Conservation (phyloP, 225 moss, liverwort and hornwort species). For the Anthoceros angustus region DNA sequence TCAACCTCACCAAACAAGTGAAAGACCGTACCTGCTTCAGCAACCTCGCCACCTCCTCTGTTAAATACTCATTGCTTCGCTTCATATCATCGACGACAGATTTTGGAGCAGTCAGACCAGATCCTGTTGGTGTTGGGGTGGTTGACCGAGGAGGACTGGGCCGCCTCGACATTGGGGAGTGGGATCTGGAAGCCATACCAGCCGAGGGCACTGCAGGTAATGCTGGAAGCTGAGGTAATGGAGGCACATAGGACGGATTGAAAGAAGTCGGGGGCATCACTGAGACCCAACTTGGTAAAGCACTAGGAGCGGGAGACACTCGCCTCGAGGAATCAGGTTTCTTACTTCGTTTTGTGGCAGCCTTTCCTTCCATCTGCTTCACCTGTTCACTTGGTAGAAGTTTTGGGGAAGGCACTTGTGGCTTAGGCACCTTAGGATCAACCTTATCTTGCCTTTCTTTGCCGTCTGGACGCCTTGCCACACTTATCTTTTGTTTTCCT, state of each 20-base stretch:
- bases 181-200: slow-evolving; percentile 57
- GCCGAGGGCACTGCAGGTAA: slow-evolving; percentile 37
- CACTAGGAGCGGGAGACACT: slow-evolving; percentile 78
- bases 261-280: slow-evolving; percentile 75
- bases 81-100: slow-evolving; percentile 88
- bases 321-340: slow-evolving; percentile 62
- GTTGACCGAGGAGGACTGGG: slow-evolving; percentile 88
- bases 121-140: slow-evolving; percentile 80
- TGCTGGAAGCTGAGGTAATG: slow-evolving; percentile 27
- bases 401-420: slow-evolving; percentile 35
- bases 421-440: slow-evolving; percentile 42
- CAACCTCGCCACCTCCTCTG: slow-evolving; percentile 66
- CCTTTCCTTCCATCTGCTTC: slow-evolving; percentile 32
- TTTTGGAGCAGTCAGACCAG: slow-evolving; percentile 59
- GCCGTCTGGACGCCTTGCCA: slow-evolving; percentile 31
- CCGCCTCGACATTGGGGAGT: slow-evolving; percentile 75
- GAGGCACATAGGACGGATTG: slow-evolving; percentile 40
- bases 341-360: slow-evolving; percentile 36
- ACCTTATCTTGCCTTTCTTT: slow-evolving; percentile 54
- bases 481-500: slow-evolving; percentile 25
- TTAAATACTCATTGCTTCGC: slow-evolving; percentile 75
- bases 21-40: slow-evolving; percentile 50
- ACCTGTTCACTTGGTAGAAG: slow-evolving; percentile 46
- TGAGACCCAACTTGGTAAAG: slow-evolving; percentile 55
- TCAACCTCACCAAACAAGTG: background rate